These are phyloP conservation scores for Solanum hybrid DNA, from an alignment of 305 asterid species.

Conservation along the genomic window DNA sequence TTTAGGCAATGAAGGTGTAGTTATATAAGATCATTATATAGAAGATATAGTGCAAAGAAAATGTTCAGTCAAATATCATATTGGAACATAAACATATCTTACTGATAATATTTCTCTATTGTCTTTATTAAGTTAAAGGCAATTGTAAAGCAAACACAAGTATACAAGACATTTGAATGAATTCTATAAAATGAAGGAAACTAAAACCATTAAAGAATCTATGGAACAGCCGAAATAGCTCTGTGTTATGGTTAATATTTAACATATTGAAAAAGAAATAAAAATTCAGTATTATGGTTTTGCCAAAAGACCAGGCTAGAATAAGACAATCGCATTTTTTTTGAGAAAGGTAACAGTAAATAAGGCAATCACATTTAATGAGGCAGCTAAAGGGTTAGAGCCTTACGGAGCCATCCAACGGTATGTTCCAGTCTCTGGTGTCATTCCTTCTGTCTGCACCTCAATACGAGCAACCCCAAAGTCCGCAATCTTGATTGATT, in stretches of 20 bases:
- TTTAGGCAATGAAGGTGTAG: neutral
- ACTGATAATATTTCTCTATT: neutral
- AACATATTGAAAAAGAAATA: neutral
- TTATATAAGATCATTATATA: neutral
- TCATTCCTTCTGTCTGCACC: constrained; percentile 98
- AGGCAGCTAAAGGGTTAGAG: neutral
- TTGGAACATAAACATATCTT: neutral
- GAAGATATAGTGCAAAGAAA: neutral
- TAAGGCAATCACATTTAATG: neutral
- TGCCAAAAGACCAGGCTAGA: neutral
- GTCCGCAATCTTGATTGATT: constrained; percentile 91
- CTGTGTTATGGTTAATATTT: neutral
- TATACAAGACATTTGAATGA: neutral
- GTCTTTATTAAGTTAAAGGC: neutral
- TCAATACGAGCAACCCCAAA: constrained; percentile 98
- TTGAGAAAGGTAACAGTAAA: neutral
- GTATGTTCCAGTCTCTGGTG: constrained; percentile 97
- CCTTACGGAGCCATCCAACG: constrained; percentile 99
- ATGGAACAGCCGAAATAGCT: neutral
- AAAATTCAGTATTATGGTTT: neutral
- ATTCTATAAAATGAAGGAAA: neutral
- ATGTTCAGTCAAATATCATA: neutral
- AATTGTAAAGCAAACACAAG: neutral
- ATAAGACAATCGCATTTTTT: neutral
- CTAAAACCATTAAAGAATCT: neutral